These are phyloP conservation scores for Aeschynomene evenia DNA, from an alignment of 306 rosid species.

Conservation along the genomic window DNA sequence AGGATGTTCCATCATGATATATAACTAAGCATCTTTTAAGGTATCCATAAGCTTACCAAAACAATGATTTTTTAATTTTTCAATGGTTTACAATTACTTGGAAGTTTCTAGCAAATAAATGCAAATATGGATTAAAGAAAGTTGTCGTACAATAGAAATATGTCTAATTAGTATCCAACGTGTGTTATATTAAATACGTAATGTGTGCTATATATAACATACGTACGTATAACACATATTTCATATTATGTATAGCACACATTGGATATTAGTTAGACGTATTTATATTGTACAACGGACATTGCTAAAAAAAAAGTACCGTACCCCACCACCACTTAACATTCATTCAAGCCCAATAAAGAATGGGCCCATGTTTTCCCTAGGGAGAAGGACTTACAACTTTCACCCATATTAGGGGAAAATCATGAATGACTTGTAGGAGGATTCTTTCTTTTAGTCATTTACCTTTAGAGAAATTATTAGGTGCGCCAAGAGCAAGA, in stretches of 20 bases:
- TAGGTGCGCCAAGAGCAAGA: no score
- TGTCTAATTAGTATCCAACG: no score
- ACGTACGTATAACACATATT: no score
- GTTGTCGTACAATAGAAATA: no score
- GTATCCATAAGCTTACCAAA: conserved; percentile 3
- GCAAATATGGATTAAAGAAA: conserved; percentile 3
- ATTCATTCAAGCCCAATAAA: conserved; percentile 23
- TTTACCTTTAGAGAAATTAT: no score
- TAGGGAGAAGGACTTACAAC: not conserved
- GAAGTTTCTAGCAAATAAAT: conserved; percentile 15
- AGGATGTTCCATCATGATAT: conserved; percentile 5
- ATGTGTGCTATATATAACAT: no score
- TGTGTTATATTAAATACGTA: no score
- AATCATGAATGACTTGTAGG: not conserved
- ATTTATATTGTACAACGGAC: no score
- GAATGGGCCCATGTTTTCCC: not conserved
- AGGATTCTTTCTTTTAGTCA: not conserved
- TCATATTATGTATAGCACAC: no score
- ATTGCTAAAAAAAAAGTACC: no score
- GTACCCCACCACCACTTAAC: conserved; percentile 11
- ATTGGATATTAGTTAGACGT: no score
- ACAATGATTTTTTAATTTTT: conserved; percentile 22
- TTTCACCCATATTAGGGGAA: not conserved
- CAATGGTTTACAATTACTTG: no score
- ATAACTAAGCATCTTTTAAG: conserved; percentile 11